Evolutionary conservation across 345 rosid genomes (phyloP).

Genomic region (Eucalyptus curtisii): DNA sequence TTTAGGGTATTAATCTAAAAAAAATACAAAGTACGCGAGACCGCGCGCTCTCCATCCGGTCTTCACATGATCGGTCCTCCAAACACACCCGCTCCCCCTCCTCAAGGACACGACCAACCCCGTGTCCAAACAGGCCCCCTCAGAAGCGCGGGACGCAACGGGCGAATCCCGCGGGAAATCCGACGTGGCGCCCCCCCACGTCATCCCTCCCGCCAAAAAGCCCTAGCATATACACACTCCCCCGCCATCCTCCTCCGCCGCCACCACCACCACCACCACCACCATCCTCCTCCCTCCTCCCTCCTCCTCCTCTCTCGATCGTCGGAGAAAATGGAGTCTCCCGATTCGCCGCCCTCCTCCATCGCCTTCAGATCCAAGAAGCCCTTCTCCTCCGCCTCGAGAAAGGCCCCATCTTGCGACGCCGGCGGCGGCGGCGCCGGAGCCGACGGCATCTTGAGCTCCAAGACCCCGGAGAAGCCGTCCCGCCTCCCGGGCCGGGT

Average conservation of each 20-base stretch:
- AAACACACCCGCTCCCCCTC: neutral
- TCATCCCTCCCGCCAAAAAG: conserved; percentile 21
- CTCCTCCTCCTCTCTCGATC: neutral
- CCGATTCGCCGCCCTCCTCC: conserved; percentile 10
- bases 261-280: neutral
- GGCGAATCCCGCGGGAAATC: conserved; percentile 19
- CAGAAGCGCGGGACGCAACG: conserved; percentile 39
- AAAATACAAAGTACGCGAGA: neutral
- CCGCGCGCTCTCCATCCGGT: neutral
- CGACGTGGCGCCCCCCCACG: conserved; percentile 24
- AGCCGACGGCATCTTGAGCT: neutral
- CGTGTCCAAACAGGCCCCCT: neutral
- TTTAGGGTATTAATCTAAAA: too few relatives aligned
- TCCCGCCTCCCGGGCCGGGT: conserved; percentile 16
- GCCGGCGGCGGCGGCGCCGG: neutral
- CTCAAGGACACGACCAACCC: neutral
- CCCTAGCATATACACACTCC: neutral
- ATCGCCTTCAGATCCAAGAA: conserved; percentile 35
- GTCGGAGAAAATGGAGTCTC: conserved; percentile 4
- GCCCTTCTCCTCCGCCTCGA: neutral
- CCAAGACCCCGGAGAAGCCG: conserved; percentile 50
- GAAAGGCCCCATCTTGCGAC: neutral
- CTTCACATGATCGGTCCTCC: neutral
- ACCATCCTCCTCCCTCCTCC: neutral
- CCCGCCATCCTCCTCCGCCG: neutral